Evolutionary conservation across 768 basidiomycete species (phyloP).

Genomic region (Mrakia frigida): DNA sequence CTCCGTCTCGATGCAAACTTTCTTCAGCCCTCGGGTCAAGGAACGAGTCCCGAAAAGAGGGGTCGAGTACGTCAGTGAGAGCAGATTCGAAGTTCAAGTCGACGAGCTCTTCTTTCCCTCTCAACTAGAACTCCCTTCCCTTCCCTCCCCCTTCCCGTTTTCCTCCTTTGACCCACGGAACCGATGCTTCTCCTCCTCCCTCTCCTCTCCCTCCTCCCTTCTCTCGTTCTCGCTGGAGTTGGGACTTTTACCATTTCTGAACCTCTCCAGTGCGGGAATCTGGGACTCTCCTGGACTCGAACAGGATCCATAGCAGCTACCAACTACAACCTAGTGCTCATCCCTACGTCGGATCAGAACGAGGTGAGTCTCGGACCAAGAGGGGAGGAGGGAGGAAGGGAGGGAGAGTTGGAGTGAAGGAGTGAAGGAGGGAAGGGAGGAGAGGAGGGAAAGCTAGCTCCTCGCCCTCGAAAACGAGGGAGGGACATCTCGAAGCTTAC

Average conservation of each 20-base stretch:
- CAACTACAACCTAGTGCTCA: conserved; percentile 25
- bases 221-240: conserved; percentile 5
- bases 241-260: conserved; percentile 17
- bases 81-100: too few relatives aligned
- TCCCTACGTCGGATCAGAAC: conserved; percentile 24
- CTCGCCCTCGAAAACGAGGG: not conserved
- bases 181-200: conserved; percentile 1
- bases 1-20: too few relatives aligned
- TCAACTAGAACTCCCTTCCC: not conserved
- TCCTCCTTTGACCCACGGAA: not conserved
- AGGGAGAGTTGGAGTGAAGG: too few relatives aligned
- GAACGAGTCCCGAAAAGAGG: too few relatives aligned
- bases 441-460: not conserved
- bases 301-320: not conserved
- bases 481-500: not conserved
- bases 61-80: too few relatives aligned
- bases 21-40: too few relatives aligned
- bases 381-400: not conserved
- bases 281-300: conserved; percentile 19
- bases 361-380: not conserved
- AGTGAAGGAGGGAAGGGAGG: not conserved
- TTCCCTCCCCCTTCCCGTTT: not conserved
- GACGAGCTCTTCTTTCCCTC: too few relatives aligned
- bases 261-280: conserved; percentile 16
- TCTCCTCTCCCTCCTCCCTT: not conserved